A percentile compares a stretch with the other conserved stretches of the same genome.
Conservation (phyloP, 768 basidiomycete genomes). For the Phallus indusiatus region DNA sequence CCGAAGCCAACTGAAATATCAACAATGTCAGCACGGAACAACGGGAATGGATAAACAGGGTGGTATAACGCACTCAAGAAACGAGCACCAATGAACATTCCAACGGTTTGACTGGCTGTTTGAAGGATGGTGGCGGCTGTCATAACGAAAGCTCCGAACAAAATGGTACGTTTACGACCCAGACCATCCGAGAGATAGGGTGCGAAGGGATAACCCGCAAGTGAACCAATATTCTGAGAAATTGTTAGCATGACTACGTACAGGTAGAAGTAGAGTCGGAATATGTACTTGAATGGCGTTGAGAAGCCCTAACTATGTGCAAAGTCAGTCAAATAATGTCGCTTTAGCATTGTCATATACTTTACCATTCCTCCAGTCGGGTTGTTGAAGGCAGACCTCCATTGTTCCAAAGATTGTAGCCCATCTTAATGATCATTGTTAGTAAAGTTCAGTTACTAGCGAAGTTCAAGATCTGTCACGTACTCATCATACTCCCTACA, state of each 20-base stretch:
- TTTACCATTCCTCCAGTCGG: constrained; percentile 31
- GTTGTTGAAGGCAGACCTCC: constrained; percentile 50
- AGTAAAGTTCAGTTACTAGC: neutral
- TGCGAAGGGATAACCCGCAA: constrained; percentile 61
- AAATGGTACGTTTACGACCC: constrained; percentile 57
- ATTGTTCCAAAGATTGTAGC: constrained; percentile 57
- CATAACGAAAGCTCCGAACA: constrained; percentile 66
- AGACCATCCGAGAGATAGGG: constrained; percentile 65
- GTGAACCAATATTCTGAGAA: constrained; percentile 54
- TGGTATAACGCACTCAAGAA: constrained; percentile 15
- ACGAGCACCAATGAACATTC: constrained; percentile 78
- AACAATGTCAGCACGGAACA: constrained; percentile 15
- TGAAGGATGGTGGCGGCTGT: constrained; percentile 58
- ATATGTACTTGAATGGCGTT: constrained; percentile 11
- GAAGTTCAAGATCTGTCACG: neutral
- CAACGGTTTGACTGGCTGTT: constrained; percentile 58
- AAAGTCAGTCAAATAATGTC: neutral
- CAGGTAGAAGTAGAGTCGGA: neutral
- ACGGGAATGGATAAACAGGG: constrained; percentile 6
- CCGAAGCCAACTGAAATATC: constrained; percentile 18
- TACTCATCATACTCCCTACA: constrained; percentile 7
- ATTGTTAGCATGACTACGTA: neutral
- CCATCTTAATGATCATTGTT: constrained; percentile 29
- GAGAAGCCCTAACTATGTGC: neutral
- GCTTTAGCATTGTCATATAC: neutral